phyloP scores from a whole-genome alignment of 2,329 filamentous ascomycete species.

The Lachnum nothofagi region DNA sequence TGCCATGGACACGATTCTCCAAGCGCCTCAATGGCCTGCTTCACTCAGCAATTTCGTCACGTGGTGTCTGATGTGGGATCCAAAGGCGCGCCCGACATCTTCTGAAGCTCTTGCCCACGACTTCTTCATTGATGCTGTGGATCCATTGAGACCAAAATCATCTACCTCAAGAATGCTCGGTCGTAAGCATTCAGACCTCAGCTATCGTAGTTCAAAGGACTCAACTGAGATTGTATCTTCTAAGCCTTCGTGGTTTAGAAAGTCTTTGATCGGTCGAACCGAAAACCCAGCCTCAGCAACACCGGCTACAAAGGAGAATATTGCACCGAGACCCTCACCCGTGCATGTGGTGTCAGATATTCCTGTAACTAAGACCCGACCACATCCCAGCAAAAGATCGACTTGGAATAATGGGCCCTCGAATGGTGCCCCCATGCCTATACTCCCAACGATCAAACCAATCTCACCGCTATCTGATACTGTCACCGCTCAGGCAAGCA shows the following conservation, averaged over 20 bases:
- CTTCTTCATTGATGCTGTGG: conserved; percentile 87
- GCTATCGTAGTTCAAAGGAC: conserved; percentile 62
- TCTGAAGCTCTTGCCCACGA: conserved; percentile 92
- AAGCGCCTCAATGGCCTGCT: conserved; percentile 83
- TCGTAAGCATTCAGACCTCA: conserved; percentile 83
- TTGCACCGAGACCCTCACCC: conserved; percentile 42
- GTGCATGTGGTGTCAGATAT: conserved; percentile 41
- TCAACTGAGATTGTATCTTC: conserved; percentile 51
- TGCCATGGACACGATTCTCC: conserved; percentile 89
- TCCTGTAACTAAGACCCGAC: conserved; percentile 39
- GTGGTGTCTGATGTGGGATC: conserved; percentile 99
- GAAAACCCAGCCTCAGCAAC: conserved; percentile 61
- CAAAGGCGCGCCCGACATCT: conserved; percentile 83
- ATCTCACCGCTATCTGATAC: conserved; percentile 95
- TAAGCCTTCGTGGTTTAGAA: conserved; percentile 95
- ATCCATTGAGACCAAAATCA: conserved; percentile 87
- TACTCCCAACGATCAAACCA: conserved; percentile 87
- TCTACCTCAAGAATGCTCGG: conserved; percentile 78
- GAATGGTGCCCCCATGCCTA: conserved; percentile 86
- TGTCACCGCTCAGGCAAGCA: conserved; percentile 82
- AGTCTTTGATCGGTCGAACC: conserved; percentile 80
- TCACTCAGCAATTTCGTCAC: conserved; percentile 90
- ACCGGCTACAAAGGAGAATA: conserved; percentile 43
- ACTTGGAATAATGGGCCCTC: conserved; percentile 86
- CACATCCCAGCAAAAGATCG: conserved; percentile 69